Evolutionary conservation across 306 rosid species (phyloP).

Genomic region (Trifolium dubium): DNA sequence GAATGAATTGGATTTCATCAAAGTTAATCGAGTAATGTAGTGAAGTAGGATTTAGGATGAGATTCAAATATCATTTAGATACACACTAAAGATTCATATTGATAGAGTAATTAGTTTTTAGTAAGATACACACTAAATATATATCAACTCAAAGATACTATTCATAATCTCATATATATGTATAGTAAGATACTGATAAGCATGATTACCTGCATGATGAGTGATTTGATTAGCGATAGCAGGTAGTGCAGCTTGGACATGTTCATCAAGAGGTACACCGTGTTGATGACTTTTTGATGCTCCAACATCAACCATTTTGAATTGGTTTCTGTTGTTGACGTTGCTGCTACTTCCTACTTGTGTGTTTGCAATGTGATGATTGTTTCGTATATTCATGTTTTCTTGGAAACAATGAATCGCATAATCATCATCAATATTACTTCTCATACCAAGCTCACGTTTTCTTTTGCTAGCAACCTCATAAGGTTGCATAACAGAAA

Average conservation of each 20-base stretch:
- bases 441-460: neutral
- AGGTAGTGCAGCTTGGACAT: neutral
- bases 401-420: neutral
- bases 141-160: too few species aligned
- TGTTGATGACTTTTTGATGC: neutral
- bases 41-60: too few species aligned
- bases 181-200: neutral
- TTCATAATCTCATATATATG: too few species aligned
- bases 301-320: slow-evolving; percentile 17
- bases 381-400: slow-evolving; percentile 13
- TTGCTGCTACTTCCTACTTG: too few species aligned
- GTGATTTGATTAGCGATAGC: neutral
- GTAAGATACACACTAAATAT: too few species aligned
- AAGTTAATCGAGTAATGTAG: neutral
- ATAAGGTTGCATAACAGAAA: neutral
- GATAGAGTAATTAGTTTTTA: neutral
- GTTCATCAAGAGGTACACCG: neutral
- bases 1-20: neutral
- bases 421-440: neutral
- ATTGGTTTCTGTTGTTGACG: neutral
- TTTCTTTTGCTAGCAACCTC: slow-evolving; percentile 10
- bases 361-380: neutral
- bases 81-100: too few species aligned
- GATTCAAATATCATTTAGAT: neutral
- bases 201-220: neutral